Conservation (phyloP, 257 asterid species). For the Solanum clarkiae region DNA sequence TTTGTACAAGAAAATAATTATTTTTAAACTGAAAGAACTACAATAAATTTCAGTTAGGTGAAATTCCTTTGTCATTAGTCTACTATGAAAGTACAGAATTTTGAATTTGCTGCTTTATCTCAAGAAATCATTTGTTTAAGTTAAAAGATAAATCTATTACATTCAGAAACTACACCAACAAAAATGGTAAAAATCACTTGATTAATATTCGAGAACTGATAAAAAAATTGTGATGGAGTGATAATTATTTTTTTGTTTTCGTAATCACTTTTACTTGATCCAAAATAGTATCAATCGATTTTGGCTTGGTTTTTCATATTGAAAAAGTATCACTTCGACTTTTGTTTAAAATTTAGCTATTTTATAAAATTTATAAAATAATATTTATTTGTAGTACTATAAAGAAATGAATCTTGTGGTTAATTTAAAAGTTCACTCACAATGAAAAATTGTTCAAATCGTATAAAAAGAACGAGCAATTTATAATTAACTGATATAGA, state of each 20-base stretch:
- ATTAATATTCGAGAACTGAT: neutral
- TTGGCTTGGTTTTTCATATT: neutral
- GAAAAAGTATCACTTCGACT: neutral
- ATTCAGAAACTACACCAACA: neutral
- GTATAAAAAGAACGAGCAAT: no score
- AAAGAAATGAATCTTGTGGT: neutral
- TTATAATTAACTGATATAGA: no score
- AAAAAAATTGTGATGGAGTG: neutral
- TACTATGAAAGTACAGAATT: neutral
- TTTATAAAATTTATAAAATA: no score
- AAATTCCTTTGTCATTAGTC: neutral
- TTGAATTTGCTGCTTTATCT: neutral
- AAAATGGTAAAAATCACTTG: neutral
- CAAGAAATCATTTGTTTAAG: neutral
- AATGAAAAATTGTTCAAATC: no score
- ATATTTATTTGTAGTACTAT: neutral
- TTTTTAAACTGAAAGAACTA: neutral
- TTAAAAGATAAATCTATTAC: neutral
- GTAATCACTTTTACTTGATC: neutral
- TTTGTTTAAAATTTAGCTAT: neutral
- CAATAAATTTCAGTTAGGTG: neutral
- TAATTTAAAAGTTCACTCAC: neutral
- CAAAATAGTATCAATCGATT: neutral
- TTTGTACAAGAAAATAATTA: neutral
- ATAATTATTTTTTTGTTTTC: fast-evolving